A percentile compares a stretch with the other conserved stretches of the same genome.
These are phyloP conservation scores for Trametes punicea DNA, from an alignment of 768 basidiomycete species.

Conservation along the genomic window DNA sequence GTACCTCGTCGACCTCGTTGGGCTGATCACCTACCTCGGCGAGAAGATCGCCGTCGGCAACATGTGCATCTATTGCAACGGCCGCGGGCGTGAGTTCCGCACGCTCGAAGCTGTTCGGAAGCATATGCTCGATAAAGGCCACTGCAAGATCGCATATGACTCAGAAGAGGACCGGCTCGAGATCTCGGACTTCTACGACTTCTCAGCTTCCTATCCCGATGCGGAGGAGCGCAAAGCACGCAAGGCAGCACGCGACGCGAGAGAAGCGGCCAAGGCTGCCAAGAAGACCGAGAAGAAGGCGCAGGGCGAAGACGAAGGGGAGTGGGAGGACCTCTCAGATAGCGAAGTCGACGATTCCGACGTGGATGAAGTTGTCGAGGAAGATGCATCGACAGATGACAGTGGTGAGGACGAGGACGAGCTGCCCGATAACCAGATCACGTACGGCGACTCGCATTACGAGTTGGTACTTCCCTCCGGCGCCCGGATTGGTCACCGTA, in stretches of 20 bases:
- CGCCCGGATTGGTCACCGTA: slow-evolving; percentile 86
- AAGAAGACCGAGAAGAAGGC: background rate
- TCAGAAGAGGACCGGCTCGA: slow-evolving; percentile 77
- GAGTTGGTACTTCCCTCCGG: slow-evolving; percentile 95
- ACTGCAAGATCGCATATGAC: slow-evolving; percentile 96
- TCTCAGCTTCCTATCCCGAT: slow-evolving; percentile 72
- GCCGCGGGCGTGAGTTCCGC: slow-evolving; percentile 75
- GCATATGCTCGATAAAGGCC: slow-evolving; percentile 95
- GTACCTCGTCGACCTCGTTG: slow-evolving; percentile 79
- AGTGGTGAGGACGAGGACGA: slow-evolving; percentile 37
- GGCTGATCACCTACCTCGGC: slow-evolving; percentile 81
- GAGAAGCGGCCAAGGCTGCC: slow-evolving; percentile 10
- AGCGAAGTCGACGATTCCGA: slow-evolving; percentile 35
- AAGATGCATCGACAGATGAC: slow-evolving; percentile 28
- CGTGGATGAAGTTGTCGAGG: slow-evolving; percentile 34
- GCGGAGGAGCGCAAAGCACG: slow-evolving; percentile 29
- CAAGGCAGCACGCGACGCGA: slow-evolving; percentile 10
- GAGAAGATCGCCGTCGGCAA: slow-evolving; percentile 94
- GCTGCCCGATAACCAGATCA: slow-evolving; percentile 47
- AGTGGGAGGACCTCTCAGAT: slow-evolving; percentile 32
- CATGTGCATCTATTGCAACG: slow-evolving; percentile 89
- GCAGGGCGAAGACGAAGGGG: slow-evolving; percentile 18
- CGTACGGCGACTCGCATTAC: slow-evolving; percentile 75
- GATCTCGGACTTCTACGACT: slow-evolving; percentile 92
- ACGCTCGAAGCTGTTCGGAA: slow-evolving; percentile 85